Conservation (phyloP, 352 stramenopile species). For the Pythium grandisporangium region DNA sequence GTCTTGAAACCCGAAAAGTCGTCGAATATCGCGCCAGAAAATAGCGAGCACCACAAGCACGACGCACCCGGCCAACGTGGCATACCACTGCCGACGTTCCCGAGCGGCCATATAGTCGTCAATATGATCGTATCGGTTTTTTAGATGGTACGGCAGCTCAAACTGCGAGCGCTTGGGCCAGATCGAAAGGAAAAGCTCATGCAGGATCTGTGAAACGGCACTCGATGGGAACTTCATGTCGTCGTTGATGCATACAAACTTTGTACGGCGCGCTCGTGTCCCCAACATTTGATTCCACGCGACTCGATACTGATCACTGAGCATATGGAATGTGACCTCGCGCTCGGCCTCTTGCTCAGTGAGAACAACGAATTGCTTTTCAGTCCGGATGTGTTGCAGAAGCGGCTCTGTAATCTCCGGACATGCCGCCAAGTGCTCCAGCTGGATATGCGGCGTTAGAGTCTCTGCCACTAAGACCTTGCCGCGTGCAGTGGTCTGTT, state of each 20-base stretch:
- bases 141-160: constrained; percentile 83
- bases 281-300: constrained; percentile 90
- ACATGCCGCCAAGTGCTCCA: constrained; percentile 50
- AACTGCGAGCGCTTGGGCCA: constrained; percentile 90
- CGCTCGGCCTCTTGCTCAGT: constrained; percentile 72
- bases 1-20: constrained; percentile 61
- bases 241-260: constrained; percentile 97
- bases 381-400: constrained; percentile 55
- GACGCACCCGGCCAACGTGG: constrained; percentile 17
- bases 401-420: constrained; percentile 35
- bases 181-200: constrained; percentile 90
- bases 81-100: constrained; percentile 29
- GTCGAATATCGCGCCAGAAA: constrained; percentile 41
- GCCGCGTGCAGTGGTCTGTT: constrained; percentile 43
- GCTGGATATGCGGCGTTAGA: constrained; percentile 59
- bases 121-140: constrained; percentile 81
- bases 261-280: constrained; percentile 84
- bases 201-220: constrained; percentile 75
- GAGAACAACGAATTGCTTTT: constrained; percentile 55
- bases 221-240: constrained; percentile 88
- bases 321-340: constrained; percentile 94
- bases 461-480: constrained; percentile 63
- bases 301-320: constrained; percentile 87
- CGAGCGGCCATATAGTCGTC: constrained; percentile 61
- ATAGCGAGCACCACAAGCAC: constrained; percentile 33